Evolutionary conservation across 305 asterid species (phyloP).

Genomic region (Fraxinus latifolia): DNA sequence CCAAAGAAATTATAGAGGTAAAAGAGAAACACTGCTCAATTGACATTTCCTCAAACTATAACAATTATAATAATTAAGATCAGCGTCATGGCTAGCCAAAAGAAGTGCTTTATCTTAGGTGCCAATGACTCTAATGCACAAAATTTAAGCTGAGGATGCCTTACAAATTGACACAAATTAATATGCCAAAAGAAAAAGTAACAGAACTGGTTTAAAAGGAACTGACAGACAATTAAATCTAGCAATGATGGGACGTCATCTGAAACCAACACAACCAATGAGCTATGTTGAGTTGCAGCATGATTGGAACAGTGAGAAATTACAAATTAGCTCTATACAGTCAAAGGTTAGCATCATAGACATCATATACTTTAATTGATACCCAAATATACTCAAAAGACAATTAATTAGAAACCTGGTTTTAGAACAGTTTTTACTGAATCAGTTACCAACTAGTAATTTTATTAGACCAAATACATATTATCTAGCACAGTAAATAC

Average conservation of each 20-base stretch:
- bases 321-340: not conserved
- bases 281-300: not conserved
- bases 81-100: not conserved
- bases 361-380: not conserved
- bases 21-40: not conserved
- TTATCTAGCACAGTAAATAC: not conserved
- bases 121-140: conserved; percentile 6
- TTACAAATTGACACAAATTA: not conserved
- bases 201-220: not conserved
- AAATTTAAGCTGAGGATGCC: not conserved
- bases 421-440: conserved; percentile 3
- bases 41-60: not conserved
- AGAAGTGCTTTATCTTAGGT: not conserved
- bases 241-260: not conserved
- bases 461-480: not conserved
- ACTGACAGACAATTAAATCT: not conserved
- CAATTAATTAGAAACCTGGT: conserved; percentile 6
- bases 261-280: not conserved
- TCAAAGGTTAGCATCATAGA: not conserved
- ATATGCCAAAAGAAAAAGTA: not conserved
- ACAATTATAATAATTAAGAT: not conserved
- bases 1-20: not conserved
- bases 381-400: not conserved
- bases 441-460: not conserved
- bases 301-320: not conserved